phyloP scores from a whole-genome alignment of 352 stramenopile genomes.

The Globisporangium echinulatum region DNA sequence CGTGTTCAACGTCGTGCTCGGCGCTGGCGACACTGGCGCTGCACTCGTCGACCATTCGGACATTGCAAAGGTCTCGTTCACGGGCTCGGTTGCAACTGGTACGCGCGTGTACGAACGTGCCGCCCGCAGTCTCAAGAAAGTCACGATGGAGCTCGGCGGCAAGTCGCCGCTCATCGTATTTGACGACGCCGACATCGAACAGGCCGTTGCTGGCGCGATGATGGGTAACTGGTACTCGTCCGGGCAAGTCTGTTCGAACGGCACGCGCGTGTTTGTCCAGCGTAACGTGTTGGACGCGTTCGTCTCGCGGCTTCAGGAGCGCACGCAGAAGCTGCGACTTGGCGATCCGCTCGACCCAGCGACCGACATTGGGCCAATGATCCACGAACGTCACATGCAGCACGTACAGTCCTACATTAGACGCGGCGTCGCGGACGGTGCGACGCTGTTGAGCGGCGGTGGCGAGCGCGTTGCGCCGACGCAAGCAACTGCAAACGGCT shows the following conservation, averaged over 20 bases:
- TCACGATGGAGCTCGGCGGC: conserved; percentile 88
- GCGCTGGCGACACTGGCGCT: conserved; percentile 46
- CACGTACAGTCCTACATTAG: conserved; percentile 70
- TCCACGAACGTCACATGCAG: conserved; percentile 73
- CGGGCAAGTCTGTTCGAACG: conserved; percentile 88
- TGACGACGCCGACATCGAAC: conserved; percentile 74
- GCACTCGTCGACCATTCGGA: conserved; percentile 44
- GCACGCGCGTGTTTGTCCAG: conserved; percentile 88
- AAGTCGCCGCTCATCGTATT: conserved; percentile 88
- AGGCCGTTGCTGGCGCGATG: conserved; percentile 75
- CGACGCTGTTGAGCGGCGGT: conserved; percentile 51
- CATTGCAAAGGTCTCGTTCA: conserved; percentile 84
- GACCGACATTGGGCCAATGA: conserved; percentile 86
- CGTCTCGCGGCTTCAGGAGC: conserved; percentile 68
- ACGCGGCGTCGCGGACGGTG: conserved; percentile 46
- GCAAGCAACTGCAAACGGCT: conserved; percentile 49
- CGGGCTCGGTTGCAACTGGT: conserved; percentile 70
- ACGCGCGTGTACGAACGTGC: conserved; percentile 62
- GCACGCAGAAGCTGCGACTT: conserved; percentile 65
- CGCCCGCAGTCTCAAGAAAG: conserved; percentile 75
- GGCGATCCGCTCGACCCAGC: conserved; percentile 75
- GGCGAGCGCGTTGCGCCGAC: conserved; percentile 46
- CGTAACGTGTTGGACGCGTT: conserved; percentile 78
- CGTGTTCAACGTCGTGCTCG: conserved; percentile 78
- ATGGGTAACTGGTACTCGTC: conserved; percentile 87